Percentiles rank a stretch among this genome's conserved stretches.
phyloP scores from a whole-genome alignment of 163 green algal species.

The Chlamydomonas reinhardtii region DNA sequence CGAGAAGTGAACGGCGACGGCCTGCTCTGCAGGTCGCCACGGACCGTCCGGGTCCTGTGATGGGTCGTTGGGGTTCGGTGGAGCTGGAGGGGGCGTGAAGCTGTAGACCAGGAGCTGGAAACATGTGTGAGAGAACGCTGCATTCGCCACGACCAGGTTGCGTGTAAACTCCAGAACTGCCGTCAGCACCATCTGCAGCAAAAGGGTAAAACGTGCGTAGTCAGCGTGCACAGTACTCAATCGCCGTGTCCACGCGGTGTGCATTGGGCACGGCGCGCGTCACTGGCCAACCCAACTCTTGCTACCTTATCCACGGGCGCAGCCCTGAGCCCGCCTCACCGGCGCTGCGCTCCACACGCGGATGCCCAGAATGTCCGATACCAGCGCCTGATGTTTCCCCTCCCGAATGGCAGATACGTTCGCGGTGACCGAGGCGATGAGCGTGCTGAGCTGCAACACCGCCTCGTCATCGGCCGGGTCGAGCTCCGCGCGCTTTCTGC shows the following conservation, averaged over 20 bases:
- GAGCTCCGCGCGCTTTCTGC: constrained; percentile 42
- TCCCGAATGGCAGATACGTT: constrained; percentile 69
- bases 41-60: constrained; percentile 21
- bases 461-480: constrained; percentile 17
- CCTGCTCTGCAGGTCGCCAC: constrained; percentile 48
- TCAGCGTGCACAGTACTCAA: too few species aligned
- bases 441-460: constrained; percentile 59
- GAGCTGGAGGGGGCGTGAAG: constrained; percentile 74
- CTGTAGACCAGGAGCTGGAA: constrained; percentile 76
- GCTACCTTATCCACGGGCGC: not conserved
- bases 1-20: constrained; percentile 27
- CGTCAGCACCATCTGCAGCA: constrained; percentile 59
- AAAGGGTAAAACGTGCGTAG: too few species aligned
- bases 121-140: constrained; percentile 72
- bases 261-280: not conserved
- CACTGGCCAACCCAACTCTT: too few species aligned
- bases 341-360: constrained; percentile 67
- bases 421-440: constrained; percentile 64
- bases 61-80: not conserved
- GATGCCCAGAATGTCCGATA: constrained; percentile 71
- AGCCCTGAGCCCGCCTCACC: constrained; percentile 36
- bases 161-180: constrained; percentile 71
- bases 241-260: too few species aligned
- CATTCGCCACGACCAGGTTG: constrained; percentile 75
- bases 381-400: constrained; percentile 71